These are phyloP conservation scores for Echria macrotheca DNA, from an alignment of 495 filamentous ascomycete genomes.

Conservation along the genomic window DNA sequence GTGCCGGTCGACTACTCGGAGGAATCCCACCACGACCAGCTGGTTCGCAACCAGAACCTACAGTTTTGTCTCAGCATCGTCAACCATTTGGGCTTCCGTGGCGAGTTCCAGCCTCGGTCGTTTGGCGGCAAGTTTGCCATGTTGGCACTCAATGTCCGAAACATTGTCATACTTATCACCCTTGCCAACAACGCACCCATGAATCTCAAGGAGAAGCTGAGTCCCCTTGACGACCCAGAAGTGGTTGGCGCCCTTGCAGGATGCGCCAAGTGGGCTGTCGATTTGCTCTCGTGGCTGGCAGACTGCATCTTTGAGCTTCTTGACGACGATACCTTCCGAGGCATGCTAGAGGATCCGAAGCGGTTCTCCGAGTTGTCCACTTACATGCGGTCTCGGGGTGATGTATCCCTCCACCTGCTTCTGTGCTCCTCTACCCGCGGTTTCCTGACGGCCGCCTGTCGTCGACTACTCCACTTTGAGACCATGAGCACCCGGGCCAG, in stretches of 20 bases:
- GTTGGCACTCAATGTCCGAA: constrained; percentile 65
- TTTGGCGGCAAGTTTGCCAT: constrained; percentile 68
- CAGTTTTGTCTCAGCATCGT: constrained; percentile 66
- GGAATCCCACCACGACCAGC: constrained; percentile 61
- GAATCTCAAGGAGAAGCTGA: constrained; percentile 34
- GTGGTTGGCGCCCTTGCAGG: constrained; percentile 52
- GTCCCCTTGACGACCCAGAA: constrained; percentile 61
- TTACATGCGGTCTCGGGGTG: constrained; percentile 40
- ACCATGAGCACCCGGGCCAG: constrained; percentile 31
- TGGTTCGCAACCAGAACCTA: constrained; percentile 62
- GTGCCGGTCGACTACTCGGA: constrained; percentile 65
- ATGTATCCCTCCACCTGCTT: constrained; percentile 60
- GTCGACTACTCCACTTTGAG: constrained; percentile 50
- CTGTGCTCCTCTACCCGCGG: constrained; percentile 68
- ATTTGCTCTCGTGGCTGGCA: constrained; percentile 62
- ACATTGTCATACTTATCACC: constrained; percentile 61
- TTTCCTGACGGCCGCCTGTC: constrained; percentile 64
- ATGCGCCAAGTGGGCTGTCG: constrained; percentile 59
- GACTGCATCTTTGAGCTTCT: constrained; percentile 61
- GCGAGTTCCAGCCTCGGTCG: constrained; percentile 51
- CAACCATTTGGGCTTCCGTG: constrained; percentile 60
- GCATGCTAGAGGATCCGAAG: constrained; percentile 33
- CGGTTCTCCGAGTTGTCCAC: constrained; percentile 44
- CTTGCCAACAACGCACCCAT: constrained; percentile 48
- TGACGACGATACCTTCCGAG: constrained; percentile 46